Evolutionary conservation across 2,329 filamentous ascomycete species (phyloP).

Genomic region (Mollisiaceae sp.): DNA sequence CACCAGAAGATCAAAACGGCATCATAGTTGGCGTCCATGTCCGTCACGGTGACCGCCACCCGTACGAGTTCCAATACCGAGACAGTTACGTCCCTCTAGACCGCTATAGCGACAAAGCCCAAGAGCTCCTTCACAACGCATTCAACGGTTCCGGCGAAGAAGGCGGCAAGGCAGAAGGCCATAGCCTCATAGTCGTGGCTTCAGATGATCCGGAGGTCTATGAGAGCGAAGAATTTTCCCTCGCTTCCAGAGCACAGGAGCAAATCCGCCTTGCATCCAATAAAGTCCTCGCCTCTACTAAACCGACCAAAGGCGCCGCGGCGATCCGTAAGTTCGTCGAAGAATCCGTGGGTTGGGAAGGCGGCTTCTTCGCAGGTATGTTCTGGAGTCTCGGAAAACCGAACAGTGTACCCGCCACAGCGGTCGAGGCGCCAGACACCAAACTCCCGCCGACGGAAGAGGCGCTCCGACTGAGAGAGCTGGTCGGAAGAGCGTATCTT

Average conservation of each 20-base stretch:
- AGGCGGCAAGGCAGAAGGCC: constrained; percentile 45
- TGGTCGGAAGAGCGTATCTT: constrained; percentile 81
- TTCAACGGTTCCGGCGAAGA: constrained; percentile 49
- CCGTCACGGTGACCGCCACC: constrained; percentile 79
- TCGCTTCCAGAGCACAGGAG: constrained; percentile 69
- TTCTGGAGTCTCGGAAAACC: constrained; percentile 75
- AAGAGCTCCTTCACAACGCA: constrained; percentile 56
- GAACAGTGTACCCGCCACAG: constrained; percentile 42
- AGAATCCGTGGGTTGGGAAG: constrained; percentile 84
- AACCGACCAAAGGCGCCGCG: constrained; percentile 31
- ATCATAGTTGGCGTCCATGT: constrained; percentile 75
- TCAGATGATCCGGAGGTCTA: constrained; percentile 84
- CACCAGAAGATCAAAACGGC: constrained; percentile 51
- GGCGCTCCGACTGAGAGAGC: constrained; percentile 70
- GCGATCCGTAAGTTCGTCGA: constrained; percentile 72
- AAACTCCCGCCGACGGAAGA: constrained; percentile 43
- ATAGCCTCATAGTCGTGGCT: constrained; percentile 66
- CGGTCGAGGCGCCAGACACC: constrained; percentile 45
- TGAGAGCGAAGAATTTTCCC: constrained; percentile 64
- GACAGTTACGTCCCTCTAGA: constrained; percentile 79
- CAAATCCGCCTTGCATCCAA: constrained; percentile 78
- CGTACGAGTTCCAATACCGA: constrained; percentile 76
- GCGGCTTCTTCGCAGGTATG: constrained; percentile 81
- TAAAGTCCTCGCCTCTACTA: constrained; percentile 47
- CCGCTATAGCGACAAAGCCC: constrained; percentile 66